phyloP scores from a whole-genome alignment of 2,329 filamentous ascomycete species.

The Cadophora sp. region DNA sequence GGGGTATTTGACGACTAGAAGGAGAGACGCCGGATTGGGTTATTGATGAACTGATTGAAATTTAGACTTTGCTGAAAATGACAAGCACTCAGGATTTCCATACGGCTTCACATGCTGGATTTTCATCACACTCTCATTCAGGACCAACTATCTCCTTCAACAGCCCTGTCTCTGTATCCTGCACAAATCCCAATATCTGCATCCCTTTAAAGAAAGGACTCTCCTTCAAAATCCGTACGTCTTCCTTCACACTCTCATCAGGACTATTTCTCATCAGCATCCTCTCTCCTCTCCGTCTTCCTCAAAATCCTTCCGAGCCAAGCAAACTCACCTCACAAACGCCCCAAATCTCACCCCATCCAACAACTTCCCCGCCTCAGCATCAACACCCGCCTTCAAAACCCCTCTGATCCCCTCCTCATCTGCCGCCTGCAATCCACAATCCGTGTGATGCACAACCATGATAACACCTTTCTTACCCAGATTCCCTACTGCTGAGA shows the following conservation, averaged over 20 bases:
- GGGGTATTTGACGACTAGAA: slow-evolving; percentile 10
- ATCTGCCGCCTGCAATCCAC: slow-evolving; percentile 25
- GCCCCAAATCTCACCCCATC: slow-evolving; percentile 31
- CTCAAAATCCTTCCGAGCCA: neutral
- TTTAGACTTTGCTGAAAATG: neutral
- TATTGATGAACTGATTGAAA: neutral
- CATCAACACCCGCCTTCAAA: slow-evolving; percentile 12
- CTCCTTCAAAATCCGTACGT: slow-evolving; percentile 32
- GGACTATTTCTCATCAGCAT: slow-evolving; percentile 27
- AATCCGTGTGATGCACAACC: slow-evolving; percentile 38
- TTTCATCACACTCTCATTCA: neutral
- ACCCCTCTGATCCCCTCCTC: slow-evolving; percentile 28
- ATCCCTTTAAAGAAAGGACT: slow-evolving; percentile 34
- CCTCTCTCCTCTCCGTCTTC: neutral
- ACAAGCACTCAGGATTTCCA: neutral
- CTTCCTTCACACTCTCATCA: slow-evolving; percentile 34
- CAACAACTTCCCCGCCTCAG: slow-evolving; percentile 13
- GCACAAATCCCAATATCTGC: slow-evolving; percentile 35
- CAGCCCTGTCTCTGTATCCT: slow-evolving; percentile 37
- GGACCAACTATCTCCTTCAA: slow-evolving; percentile 29
- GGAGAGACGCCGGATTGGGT: slow-evolving; percentile 9
- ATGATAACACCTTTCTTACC: slow-evolving; percentile 37
- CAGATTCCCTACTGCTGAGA: slow-evolving; percentile 36
- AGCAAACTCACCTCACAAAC: slow-evolving; percentile 29
- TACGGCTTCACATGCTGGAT: neutral